Evolutionary conservation across 768 basidiomycete species (phyloP).

Genomic region (Leccinellum albellum): DNA sequence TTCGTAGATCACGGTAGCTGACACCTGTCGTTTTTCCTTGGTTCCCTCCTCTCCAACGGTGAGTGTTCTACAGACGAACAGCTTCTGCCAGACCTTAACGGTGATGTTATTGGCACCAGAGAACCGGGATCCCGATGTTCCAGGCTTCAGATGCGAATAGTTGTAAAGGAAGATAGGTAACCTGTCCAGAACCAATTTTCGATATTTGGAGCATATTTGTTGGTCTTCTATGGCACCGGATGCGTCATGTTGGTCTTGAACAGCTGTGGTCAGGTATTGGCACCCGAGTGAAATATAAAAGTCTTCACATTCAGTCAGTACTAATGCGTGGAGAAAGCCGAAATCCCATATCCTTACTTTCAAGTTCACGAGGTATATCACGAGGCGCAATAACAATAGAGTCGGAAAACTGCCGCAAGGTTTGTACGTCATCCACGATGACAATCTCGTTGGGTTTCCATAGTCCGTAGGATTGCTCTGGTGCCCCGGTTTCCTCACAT

Average conservation of each 20-base stretch:
- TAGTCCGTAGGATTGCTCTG: constrained; percentile 64
- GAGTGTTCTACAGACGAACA: neutral
- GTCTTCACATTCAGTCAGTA: constrained; percentile 30
- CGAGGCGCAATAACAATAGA: constrained; percentile 72
- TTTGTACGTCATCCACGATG: constrained; percentile 78
- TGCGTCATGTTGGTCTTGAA: constrained; percentile 68
- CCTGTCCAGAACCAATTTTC: constrained; percentile 64
- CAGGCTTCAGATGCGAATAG: constrained; percentile 57
- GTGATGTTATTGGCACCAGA: constrained; percentile 10
- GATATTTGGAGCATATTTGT: constrained; percentile 44
- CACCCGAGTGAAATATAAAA: constrained; percentile 78
- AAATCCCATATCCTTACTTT: constrained; percentile 43
- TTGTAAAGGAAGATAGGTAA: constrained; percentile 86
- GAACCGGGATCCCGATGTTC: constrained; percentile 57
- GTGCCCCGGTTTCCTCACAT: constrained; percentile 14
- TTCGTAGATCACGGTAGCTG: neutral
- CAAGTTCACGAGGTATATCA: no score
- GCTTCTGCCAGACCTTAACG: neutral
- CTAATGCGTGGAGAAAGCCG: no score
- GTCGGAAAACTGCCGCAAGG: constrained; percentile 70
- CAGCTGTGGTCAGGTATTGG: constrained; percentile 60
- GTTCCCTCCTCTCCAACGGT: neutral
- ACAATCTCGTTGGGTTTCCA: constrained; percentile 63
- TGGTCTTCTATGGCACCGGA: constrained; percentile 45
- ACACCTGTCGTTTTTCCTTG: neutral